phyloP scores from a whole-genome alignment of 2,329 filamentous ascomycete species.

The Neofusicoccum ribis region DNA sequence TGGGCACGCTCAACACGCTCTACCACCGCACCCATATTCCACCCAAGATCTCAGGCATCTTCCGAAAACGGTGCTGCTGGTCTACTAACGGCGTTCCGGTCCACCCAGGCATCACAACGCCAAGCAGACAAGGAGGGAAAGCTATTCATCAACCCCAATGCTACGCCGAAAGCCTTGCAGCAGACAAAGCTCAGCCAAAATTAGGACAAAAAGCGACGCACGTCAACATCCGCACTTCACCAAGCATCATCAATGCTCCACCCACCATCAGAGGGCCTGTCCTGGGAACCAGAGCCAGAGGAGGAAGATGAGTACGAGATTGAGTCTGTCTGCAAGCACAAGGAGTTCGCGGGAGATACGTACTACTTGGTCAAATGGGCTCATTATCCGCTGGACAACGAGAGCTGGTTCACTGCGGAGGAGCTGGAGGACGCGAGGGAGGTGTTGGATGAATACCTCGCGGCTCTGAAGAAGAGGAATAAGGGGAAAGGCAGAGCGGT shows the following conservation, averaged over 20 bases:
- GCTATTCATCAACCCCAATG: neutral
- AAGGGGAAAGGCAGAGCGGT: neutral
- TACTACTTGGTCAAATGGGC: constrained; percentile 8
- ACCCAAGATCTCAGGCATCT: neutral
- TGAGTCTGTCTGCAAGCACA: neutral
- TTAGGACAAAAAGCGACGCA: neutral
- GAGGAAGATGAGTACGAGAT: neutral
- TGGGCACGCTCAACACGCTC: neutral
- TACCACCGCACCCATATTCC: neutral
- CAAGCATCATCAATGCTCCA: neutral
- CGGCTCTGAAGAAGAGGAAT: neutral
- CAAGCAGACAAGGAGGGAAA: neutral
- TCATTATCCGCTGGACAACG: neutral
- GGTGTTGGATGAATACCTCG: neutral
- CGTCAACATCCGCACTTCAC: neutral
- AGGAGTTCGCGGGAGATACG: neutral
- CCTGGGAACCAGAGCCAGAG: neutral
- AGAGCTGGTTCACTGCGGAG: neutral
- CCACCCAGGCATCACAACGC: neutral
- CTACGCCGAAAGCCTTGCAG: neutral
- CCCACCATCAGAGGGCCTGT: neutral
- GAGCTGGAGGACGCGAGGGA: neutral
- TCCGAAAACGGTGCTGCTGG: neutral
- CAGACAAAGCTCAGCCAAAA: neutral
- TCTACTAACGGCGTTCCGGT: neutral